A percentile compares a stretch with the other conserved stretches of the same genome.
These are phyloP conservation scores for Solanum boliviense DNA, from an alignment of 257 asterid species.

Conservation along the genomic window DNA sequence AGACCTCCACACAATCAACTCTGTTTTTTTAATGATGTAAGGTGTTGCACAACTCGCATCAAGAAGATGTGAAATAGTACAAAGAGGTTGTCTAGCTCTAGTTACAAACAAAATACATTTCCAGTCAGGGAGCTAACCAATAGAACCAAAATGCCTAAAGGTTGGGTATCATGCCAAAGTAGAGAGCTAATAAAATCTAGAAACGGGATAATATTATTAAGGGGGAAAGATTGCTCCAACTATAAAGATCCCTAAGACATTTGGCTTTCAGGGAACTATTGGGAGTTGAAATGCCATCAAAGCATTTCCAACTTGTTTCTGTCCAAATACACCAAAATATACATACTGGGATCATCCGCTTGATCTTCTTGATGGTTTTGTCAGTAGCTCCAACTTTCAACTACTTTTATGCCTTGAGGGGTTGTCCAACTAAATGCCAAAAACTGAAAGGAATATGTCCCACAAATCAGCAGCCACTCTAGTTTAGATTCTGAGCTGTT, in stretches of 20 bases:
- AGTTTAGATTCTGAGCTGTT: not conserved
- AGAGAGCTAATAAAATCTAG: not conserved
- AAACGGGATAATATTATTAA: not conserved
- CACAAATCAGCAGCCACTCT: not conserved
- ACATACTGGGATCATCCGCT: not conserved
- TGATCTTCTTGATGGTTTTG: not conserved
- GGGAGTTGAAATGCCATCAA: not conserved
- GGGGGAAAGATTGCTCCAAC: not conserved
- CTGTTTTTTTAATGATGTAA: not conserved
- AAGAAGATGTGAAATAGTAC: not conserved
- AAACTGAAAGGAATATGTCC: not conserved
- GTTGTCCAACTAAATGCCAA: not conserved
- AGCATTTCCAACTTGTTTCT: not conserved
- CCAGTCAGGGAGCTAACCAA: not conserved
- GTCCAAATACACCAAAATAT: not conserved
- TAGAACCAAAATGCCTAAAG: not conserved
- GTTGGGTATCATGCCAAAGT: not conserved
- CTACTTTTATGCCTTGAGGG: not conserved
- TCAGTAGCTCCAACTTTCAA: not conserved
- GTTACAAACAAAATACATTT: not conserved
- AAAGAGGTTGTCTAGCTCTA: not conserved
- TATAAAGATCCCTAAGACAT: not conserved
- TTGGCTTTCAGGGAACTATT: not conserved
- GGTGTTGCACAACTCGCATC: not conserved
- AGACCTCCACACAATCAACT: not conserved